phyloP scores from a whole-genome alignment of 2,329 filamentous ascomycete species.

The Tolypocladium amazonense region DNA sequence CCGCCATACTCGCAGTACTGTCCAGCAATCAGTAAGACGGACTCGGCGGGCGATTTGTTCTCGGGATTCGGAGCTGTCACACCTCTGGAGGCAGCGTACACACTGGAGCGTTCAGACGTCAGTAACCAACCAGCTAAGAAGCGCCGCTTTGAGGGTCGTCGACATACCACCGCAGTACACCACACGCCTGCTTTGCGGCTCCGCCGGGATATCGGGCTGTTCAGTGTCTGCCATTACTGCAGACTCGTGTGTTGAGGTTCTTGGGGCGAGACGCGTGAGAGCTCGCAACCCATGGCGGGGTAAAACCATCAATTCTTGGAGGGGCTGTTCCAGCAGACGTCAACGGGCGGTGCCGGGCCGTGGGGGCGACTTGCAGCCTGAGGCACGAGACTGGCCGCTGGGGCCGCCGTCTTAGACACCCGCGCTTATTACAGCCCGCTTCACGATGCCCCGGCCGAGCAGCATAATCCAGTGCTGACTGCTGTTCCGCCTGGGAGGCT shows the following conservation, averaged over 20 bases:
- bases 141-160: neutral
- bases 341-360: neutral
- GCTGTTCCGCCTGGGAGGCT: no score
- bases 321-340: slow-evolving; percentile 1
- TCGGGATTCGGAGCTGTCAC: slow-evolving; percentile 11
- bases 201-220: slow-evolving; percentile 29
- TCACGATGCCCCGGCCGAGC: neutral
- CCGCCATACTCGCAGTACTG: slow-evolving; percentile 99
- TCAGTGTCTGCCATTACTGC: slow-evolving; percentile 44
- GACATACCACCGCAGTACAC: slow-evolving; percentile 49
- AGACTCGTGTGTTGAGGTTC: slow-evolving; percentile 12
- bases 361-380: neutral
- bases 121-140: neutral
- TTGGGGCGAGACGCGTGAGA: slow-evolving; percentile 17
- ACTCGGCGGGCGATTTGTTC: neutral
- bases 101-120: slow-evolving; percentile 28
- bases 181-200: slow-evolving; percentile 41
- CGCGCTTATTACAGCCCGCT: neutral
- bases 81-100: slow-evolving; percentile 58
- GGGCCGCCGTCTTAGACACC: neutral
- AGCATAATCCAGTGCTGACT: no score
- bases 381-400: neutral
- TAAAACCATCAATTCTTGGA: slow-evolving; percentile 15
- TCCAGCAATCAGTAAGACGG: slow-evolving; percentile 16
- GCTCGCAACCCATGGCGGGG: slow-evolving; percentile 20